phyloP scores from a whole-genome alignment of 108 stramenopile genomes.

The Conticribra guillardii region DNA sequence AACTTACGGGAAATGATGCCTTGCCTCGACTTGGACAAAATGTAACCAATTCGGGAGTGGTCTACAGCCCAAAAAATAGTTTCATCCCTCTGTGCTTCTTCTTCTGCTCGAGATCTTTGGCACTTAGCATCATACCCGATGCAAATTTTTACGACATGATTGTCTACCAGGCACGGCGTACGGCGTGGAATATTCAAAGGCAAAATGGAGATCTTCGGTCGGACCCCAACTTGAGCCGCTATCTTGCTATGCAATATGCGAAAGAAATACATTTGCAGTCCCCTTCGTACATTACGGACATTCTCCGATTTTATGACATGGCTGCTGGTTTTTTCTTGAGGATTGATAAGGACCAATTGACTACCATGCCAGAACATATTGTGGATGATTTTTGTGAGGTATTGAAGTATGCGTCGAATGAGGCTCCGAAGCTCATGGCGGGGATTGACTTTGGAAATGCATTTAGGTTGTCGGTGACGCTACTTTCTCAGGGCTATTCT shows the following conservation, averaged over 20 bases:
- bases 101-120: constrained; percentile 73
- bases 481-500: constrained; percentile 73
- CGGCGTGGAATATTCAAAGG: constrained; percentile 54
- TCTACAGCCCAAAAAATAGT: constrained; percentile 77
- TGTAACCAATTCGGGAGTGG: constrained; percentile 12
- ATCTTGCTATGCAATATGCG: constrained; percentile 60
- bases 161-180: constrained; percentile 58
- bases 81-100: constrained; percentile 90
- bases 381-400: constrained; percentile 79
- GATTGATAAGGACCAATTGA: constrained; percentile 58
- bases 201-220: constrained; percentile 62
- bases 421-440: constrained; percentile 60
- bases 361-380: constrained; percentile 83
- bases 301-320: constrained; percentile 70
- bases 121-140: constrained; percentile 70
- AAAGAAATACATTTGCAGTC: constrained; percentile 73
- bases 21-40: constrained; percentile 78
- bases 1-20: constrained; percentile 67
- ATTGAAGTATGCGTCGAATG: constrained; percentile 62
- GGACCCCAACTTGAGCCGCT: constrained; percentile 71
- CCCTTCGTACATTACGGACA: constrained; percentile 69
- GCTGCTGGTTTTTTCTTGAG: constrained; percentile 63
- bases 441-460: constrained; percentile 69
- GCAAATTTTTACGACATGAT: constrained; percentile 59
- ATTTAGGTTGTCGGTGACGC: constrained; percentile 74